Evolutionary conservation across 148 eudicot genomes (phyloP).

Genomic region (Amaranthus hypochondriacus): DNA sequence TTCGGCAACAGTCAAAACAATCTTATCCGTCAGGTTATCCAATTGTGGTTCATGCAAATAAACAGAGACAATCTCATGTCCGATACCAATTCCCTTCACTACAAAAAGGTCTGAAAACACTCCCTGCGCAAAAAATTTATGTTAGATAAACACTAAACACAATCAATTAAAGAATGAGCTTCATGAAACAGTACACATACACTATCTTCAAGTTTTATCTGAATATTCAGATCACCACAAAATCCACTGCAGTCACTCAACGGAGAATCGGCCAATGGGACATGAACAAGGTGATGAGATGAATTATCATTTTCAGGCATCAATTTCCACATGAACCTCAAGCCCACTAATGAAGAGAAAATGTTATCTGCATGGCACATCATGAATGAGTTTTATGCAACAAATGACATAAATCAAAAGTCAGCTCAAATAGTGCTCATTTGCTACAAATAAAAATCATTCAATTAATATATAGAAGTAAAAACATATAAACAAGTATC

Average conservation of each 20-base stretch:
- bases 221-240: slow-evolving; percentile 83
- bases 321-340: slow-evolving; percentile 77
- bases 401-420: background rate
- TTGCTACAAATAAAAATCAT: background rate
- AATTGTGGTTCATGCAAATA: slow-evolving; percentile 63
- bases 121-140: slow-evolving; percentile 39
- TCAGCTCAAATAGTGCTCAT: background rate
- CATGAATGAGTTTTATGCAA: slow-evolving; percentile 17
- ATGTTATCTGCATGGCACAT: slow-evolving; percentile 62
- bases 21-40: slow-evolving; percentile 55
- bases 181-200: slow-evolving; percentile 36
- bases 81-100: slow-evolving; percentile 78
- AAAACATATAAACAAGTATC: background rate
- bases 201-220: slow-evolving; percentile 70
- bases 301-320: slow-evolving; percentile 57
- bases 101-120: slow-evolving; percentile 75
- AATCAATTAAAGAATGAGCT: slow-evolving; percentile 3
- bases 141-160: slow-evolving; percentile 10
- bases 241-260: slow-evolving; percentile 83
- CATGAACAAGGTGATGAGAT: slow-evolving; percentile 71
- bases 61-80: slow-evolving; percentile 80
- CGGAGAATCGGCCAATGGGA: slow-evolving; percentile 82
- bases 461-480: background rate
- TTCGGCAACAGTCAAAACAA: slow-evolving; percentile 86
- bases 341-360: slow-evolving; percentile 88